These are phyloP conservation scores for Oidiodendron maius DNA, from an alignment of 495 filamentous ascomycete genomes.

Conservation along the genomic window DNA sequence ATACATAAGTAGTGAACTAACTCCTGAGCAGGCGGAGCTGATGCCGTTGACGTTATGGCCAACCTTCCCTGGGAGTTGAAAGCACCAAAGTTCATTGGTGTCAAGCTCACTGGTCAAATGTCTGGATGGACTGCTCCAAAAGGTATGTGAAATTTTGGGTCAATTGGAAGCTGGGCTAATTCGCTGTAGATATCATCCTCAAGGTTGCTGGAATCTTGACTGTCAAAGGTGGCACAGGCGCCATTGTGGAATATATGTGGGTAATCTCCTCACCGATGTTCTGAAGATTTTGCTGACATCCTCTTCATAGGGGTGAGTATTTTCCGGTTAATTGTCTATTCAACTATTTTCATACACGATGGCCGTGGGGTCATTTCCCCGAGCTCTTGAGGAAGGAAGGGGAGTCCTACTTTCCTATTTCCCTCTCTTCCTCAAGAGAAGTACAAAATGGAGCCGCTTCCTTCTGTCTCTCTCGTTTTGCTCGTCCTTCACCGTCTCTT, in stretches of 20 bases:
- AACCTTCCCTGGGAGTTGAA: conserved; percentile 97
- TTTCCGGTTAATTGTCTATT: too few relatives aligned
- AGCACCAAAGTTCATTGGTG: conserved; percentile 95
- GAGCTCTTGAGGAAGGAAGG: background rate
- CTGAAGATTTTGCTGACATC: too few relatives aligned
- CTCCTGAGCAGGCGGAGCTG: conserved; percentile 92
- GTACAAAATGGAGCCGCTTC: too few relatives aligned
- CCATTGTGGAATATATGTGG: conserved; percentile 80
- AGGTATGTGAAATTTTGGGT: conserved; percentile 35
- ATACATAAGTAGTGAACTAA: background rate
- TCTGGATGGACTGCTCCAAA: conserved; percentile 94
- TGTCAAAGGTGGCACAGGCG: conserved; percentile 96
- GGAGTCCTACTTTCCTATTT: background rate
- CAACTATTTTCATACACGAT: too few relatives aligned
- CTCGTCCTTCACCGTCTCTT: too few relatives aligned
- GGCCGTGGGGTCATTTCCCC: too few relatives aligned
- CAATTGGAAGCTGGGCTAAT: conserved; percentile 7
- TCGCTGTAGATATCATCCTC: conserved; percentile 76
- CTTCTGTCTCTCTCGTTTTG: too few relatives aligned
- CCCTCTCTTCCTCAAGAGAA: background rate
- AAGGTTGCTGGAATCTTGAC: conserved; percentile 97
- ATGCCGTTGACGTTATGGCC: conserved; percentile 98
- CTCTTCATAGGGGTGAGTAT: too few relatives aligned
- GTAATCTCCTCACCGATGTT: background rate
- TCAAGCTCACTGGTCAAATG: conserved; percentile 84